phyloP scores from a whole-genome alignment of 805 yeast species.

The Komagataella ulmi region DNA sequence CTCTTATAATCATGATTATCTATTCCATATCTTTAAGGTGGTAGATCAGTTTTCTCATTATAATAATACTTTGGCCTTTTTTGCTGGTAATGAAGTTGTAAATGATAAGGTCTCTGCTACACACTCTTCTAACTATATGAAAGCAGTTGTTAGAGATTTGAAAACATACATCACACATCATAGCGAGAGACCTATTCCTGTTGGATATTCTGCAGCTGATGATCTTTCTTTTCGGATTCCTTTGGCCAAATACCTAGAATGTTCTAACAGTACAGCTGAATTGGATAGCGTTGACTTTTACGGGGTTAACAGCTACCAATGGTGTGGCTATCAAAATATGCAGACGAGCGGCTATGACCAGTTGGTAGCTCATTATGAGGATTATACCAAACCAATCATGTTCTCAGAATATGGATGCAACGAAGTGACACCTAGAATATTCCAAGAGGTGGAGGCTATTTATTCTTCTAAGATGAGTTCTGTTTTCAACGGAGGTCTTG shows the following conservation, averaged over 20 bases:
- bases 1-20: slow-evolving; percentile 62
- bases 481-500: slow-evolving; percentile 76
- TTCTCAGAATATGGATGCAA: slow-evolving; percentile 88
- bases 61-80: slow-evolving; percentile 61
- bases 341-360: slow-evolving; percentile 56
- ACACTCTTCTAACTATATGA: slow-evolving; percentile 37
- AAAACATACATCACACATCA: slow-evolving; percentile 52
- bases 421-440: slow-evolving; percentile 61
- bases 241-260: slow-evolving; percentile 75
- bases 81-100: slow-evolving; percentile 75
- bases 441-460: slow-evolving; percentile 62
- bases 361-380: slow-evolving; percentile 54
- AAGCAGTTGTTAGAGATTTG: slow-evolving; percentile 74
- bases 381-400: slow-evolving; percentile 72
- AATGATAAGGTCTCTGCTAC: slow-evolving; percentile 74
- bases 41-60: slow-evolving; percentile 52
- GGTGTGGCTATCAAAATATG: slow-evolving; percentile 81
- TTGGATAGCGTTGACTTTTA: slow-evolving; percentile 72
- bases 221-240: slow-evolving; percentile 57
- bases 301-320: slow-evolving; percentile 89
- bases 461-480: slow-evolving; percentile 62
- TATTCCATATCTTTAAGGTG: slow-evolving; percentile 83
- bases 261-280: slow-evolving; percentile 51
- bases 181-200: slow-evolving; percentile 54
- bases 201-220: slow-evolving; percentile 90